Evolutionary conservation across 2,329 filamentous ascomycete genomes (phyloP).

Genomic region (Diaporthe aspalathi): DNA sequence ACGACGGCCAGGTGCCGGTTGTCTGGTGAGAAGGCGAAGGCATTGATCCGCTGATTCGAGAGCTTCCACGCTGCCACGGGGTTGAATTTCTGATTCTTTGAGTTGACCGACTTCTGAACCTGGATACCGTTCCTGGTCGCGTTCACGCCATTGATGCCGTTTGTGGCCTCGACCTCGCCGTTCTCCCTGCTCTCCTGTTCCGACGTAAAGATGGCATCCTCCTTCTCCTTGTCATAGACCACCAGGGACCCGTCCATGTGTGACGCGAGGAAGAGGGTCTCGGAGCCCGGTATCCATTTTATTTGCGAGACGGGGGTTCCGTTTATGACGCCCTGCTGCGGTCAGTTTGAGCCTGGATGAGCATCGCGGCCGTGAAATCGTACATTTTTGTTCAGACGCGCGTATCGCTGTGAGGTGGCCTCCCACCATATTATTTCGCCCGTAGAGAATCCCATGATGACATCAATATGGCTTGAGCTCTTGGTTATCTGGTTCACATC

Average conservation of each 20-base stretch:
- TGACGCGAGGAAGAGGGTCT: slow-evolving; percentile 90
- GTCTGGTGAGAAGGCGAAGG: slow-evolving; percentile 92
- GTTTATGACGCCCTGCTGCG: slow-evolving; percentile 82
- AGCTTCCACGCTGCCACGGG: slow-evolving; percentile 93
- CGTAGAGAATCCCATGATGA: slow-evolving; percentile 95
- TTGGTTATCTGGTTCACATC: slow-evolving; percentile 90
- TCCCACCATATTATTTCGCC: slow-evolving; percentile 99
- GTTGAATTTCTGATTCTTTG: slow-evolving; percentile 92
- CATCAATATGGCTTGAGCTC: slow-evolving; percentile 81
- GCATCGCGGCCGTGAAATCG: slow-evolving; percentile 41
- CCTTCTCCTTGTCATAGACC: slow-evolving; percentile 97
- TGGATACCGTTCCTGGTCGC: slow-evolving; percentile 65
- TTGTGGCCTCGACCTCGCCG: slow-evolving; percentile 67
- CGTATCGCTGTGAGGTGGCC: slow-evolving; percentile 94
- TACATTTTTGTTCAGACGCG: slow-evolving; percentile 94
- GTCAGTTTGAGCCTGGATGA: slow-evolving; percentile 38
- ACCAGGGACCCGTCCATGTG: slow-evolving; percentile 92
- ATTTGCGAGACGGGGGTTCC: slow-evolving; percentile 87
- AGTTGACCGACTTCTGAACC: slow-evolving; percentile 91
- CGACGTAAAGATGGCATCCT: slow-evolving; percentile 81
- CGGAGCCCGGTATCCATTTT: slow-evolving; percentile 92
- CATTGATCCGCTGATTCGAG: slow-evolving; percentile 89
- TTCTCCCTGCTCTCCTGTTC: slow-evolving; percentile 84
- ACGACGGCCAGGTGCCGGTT: slow-evolving; percentile 88
- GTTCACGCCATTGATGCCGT: slow-evolving; percentile 48